A percentile compares a stretch with the other conserved stretches of the same genome.
phyloP scores from a whole-genome alignment of 257 asterid genomes.

The Fraxinus americana region DNA sequence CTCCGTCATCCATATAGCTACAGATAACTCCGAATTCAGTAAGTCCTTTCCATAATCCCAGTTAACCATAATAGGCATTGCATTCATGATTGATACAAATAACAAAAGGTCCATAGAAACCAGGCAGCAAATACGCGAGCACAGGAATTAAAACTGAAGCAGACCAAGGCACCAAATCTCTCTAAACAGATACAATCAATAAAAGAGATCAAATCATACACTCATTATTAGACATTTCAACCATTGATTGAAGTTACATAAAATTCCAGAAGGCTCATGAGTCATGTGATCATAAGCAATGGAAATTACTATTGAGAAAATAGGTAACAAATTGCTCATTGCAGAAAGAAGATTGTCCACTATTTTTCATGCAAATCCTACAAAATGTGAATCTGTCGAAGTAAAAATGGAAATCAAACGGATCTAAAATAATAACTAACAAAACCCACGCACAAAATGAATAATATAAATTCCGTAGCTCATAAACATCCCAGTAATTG shows the following conservation, averaged over 20 bases:
- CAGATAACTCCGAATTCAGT: background rate
- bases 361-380: background rate
- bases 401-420: background rate
- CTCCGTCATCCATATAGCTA: slow-evolving; percentile 6
- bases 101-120: background rate
- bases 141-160: background rate
- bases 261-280: background rate
- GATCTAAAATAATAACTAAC: background rate
- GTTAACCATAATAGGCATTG: background rate
- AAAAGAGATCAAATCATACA: background rate
- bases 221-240: background rate
- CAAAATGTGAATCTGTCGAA: background rate
- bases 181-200: background rate
- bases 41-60: background rate
- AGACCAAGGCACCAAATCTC: background rate
- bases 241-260: background rate
- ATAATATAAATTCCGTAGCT: background rate
- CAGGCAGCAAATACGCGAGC: background rate
- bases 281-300: background rate
- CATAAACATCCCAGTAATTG: background rate
- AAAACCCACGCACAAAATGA: background rate
- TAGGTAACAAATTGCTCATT: background rate
- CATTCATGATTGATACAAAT: background rate
- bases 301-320: background rate
- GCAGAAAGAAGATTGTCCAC: background rate